A percentile compares a stretch with the other conserved stretches of the same genome.
Conservation (phyloP, 208 protist species). For the Balamuthia mandrillaris region DNA sequence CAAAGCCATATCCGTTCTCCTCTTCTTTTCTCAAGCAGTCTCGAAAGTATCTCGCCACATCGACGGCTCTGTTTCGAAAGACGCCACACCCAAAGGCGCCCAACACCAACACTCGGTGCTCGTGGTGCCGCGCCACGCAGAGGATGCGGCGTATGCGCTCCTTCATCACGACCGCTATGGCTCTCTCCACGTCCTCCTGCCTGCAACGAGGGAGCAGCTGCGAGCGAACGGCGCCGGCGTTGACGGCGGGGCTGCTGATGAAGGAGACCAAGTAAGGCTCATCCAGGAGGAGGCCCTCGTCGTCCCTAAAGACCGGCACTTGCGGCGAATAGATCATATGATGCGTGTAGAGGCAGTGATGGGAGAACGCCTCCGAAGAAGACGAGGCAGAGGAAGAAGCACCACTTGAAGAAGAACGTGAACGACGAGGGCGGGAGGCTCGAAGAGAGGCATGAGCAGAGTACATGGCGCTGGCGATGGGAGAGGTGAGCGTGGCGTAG, state of each 20-base stretch:
- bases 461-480: neutral
- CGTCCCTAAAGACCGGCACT: slow-evolving; percentile 29
- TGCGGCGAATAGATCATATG: slow-evolving; percentile 24
- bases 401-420: slow-evolving; percentile 36
- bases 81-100: too few species aligned
- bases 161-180: neutral
- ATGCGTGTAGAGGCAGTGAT: slow-evolving; percentile 18
- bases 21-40: too few species aligned
- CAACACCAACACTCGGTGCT: too few species aligned
- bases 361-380: neutral
- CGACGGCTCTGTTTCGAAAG: too few species aligned
- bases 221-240: neutral
- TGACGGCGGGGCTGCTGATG: neutral
- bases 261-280: slow-evolving; percentile 28
- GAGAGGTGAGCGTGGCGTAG: slow-evolving; percentile 30
- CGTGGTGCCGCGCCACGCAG: too few species aligned
- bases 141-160: neutral
- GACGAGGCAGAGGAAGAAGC: too few species aligned
- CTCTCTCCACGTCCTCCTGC: neutral
- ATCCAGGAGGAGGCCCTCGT: slow-evolving; percentile 19
- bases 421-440: too few species aligned
- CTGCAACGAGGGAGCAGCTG: neutral
- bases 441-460: too few species aligned
- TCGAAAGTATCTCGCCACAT: too few species aligned
- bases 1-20: too few species aligned